phyloP scores from a whole-genome alignment of 305 asterid genomes.

The Andrographis paniculata region DNA sequence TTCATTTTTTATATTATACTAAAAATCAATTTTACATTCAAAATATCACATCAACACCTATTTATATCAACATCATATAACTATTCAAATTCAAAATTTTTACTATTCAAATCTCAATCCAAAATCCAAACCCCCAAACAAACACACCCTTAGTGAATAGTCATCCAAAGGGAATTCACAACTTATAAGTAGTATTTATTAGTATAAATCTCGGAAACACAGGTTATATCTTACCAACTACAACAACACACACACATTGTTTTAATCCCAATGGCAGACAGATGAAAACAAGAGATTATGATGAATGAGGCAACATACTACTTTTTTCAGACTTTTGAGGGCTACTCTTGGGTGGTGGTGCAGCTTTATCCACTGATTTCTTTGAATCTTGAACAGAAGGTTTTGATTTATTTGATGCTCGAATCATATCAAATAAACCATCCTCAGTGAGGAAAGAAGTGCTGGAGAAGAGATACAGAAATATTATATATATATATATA shows the following conservation, averaged over 20 bases:
- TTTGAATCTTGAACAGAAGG: conserved; percentile 30
- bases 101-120: background rate
- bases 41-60: too few species aligned
- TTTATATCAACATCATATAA: too few species aligned
- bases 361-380: conserved; percentile 41
- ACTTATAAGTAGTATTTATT: too few species aligned
- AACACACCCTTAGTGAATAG: too few species aligned
- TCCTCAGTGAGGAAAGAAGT: conserved; percentile 87
- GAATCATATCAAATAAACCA: conserved; percentile 81
- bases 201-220: too few species aligned
- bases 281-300: conserved; percentile 14
- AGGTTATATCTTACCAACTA: too few species aligned
- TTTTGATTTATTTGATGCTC: conserved; percentile 59
- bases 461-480: conserved; percentile 30
- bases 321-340: conserved; percentile 40
- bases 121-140: background rate
- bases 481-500: too few species aligned
- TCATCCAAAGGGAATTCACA: too few species aligned
- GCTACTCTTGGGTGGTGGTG: conserved; percentile 51
- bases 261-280: conserved; percentile 5
- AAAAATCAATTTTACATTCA: too few species aligned
- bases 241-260: too few species aligned
- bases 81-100: too few species aligned
- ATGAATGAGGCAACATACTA: conserved; percentile 39
- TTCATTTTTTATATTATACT: too few species aligned